These are phyloP conservation scores for Arbutus unedo DNA, from an alignment of 148 eudicot genomes.

Conservation along the genomic window DNA sequence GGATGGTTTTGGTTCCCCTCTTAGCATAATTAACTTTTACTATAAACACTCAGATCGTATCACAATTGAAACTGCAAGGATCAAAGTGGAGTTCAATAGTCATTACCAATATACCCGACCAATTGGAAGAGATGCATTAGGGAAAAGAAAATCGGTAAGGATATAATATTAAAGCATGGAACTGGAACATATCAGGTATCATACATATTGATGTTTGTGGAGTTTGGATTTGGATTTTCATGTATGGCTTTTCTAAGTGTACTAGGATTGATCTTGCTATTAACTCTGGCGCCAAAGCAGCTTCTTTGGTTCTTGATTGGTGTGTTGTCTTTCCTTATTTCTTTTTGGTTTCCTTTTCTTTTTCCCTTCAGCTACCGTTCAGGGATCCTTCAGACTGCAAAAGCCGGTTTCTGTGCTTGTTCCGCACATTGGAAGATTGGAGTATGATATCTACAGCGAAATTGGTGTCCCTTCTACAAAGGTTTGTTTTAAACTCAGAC, in stretches of 20 bases:
- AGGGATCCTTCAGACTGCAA: conserved; percentile 44
- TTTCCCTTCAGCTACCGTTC: conserved; percentile 43
- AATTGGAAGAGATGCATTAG: background rate
- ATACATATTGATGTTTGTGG: background rate
- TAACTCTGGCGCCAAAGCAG: background rate
- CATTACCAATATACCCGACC: background rate
- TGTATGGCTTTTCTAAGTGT: conserved; percentile 4
- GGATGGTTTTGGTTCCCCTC: background rate
- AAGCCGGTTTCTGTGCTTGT: conserved; percentile 47
- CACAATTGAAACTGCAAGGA: background rate
- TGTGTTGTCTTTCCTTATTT: background rate
- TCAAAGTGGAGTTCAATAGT: background rate
- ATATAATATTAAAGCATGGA: background rate
- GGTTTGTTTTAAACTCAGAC: conserved; percentile 30
- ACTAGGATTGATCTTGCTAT: background rate
- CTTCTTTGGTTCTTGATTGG: background rate
- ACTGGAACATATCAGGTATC: background rate
- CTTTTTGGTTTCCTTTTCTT: background rate
- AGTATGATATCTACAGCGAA: conserved; percentile 48
- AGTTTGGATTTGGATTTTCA: background rate
- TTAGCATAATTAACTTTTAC: no score
- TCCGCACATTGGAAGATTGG: conserved; percentile 40
- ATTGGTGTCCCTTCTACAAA: conserved; percentile 47
- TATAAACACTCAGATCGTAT: background rate
- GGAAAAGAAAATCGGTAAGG: background rate